Percentiles rank a stretch among this genome's conserved stretches.
phyloP scores from a whole-genome alignment of 345 rosid species.

The Lepidium sativum region DNA sequence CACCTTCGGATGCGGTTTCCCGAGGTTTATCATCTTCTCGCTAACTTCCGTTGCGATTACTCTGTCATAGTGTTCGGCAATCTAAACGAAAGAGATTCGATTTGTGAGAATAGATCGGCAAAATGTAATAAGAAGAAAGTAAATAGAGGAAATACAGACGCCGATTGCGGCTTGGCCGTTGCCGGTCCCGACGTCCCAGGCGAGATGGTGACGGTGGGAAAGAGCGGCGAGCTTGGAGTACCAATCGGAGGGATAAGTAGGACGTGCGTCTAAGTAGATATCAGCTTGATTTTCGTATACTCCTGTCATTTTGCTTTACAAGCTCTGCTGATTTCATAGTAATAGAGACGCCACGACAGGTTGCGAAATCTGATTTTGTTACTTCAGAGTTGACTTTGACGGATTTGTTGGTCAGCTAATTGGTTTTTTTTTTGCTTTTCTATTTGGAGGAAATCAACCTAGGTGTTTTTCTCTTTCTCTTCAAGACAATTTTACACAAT shows the following conservation, averaged over 20 bases:
- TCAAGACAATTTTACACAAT: too few species aligned
- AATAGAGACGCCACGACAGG: too few species aligned
- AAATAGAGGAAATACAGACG: slow-evolving; percentile 22
- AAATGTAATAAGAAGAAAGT: not conserved
- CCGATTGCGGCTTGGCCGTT: slow-evolving; percentile 64
- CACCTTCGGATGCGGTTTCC: slow-evolving; percentile 20
- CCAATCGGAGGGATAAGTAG: slow-evolving; percentile 49
- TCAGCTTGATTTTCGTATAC: slow-evolving; percentile 50
- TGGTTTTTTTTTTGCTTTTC: too few species aligned
- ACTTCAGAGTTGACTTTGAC: not conserved
- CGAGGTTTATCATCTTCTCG: slow-evolving; percentile 14
- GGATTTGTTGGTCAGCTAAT: not conserved
- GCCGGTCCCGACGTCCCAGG: slow-evolving; percentile 70
- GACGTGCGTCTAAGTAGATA: slow-evolving; percentile 48
- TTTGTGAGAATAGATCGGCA: not conserved
- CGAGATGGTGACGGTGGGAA: slow-evolving; percentile 37
- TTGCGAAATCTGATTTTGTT: slow-evolving; percentile 11
- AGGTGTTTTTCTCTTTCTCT: too few species aligned
- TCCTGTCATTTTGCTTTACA: slow-evolving; percentile 35
- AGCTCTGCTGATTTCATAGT: too few species aligned
- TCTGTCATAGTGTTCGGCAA: slow-evolving; percentile 24
- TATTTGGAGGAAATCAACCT: too few species aligned
- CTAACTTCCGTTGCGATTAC: slow-evolving; percentile 29
- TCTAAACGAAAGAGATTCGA: not conserved
- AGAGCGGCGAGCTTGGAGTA: slow-evolving; percentile 45